Percentiles rank a stretch among this genome's conserved stretches.
These are phyloP conservation scores for Trypanosoma scelopori DNA, from an alignment of 208 protist species.

Conservation along the genomic window DNA sequence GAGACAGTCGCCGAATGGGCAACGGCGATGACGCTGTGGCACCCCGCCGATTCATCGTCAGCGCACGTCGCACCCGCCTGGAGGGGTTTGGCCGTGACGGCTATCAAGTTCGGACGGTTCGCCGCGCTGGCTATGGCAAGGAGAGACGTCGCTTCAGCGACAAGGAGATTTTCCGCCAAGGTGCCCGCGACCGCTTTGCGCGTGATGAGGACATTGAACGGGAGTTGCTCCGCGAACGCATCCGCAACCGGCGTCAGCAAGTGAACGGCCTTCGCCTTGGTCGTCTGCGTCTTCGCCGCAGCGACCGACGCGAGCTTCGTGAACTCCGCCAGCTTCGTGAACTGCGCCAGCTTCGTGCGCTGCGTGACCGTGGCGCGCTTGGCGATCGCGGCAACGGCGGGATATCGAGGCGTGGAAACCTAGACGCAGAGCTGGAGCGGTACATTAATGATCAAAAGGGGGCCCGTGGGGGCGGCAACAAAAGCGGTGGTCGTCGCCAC, in stretches of 20 bases:
- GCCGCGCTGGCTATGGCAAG: conserved; percentile 9
- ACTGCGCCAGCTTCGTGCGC: conserved; percentile 17
- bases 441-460: conserved; percentile 21
- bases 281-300: conserved; percentile 27
- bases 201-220: conserved; percentile 76
- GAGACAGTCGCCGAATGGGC: conserved; percentile 54
- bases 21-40: conserved; percentile 46
- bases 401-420: conserved; percentile 10
- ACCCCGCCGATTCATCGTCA: conserved; percentile 80
- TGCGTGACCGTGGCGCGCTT: background rate
- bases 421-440: conserved; percentile 23
- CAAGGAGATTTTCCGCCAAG: conserved; percentile 56
- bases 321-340: conserved; percentile 20
- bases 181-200: conserved; percentile 67
- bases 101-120: conserved; percentile 49
- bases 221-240: conserved; percentile 57
- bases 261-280: conserved; percentile 26
- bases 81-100: conserved; percentile 86
- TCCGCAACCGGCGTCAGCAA: conserved; percentile 10
- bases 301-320: conserved; percentile 21
- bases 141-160: conserved; percentile 59
- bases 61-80: conserved; percentile 58
- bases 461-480: conserved; percentile 15
- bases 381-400: conserved; percentile 3
- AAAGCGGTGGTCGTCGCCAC: background rate